Conservation (phyloP, 192 early-diverging fungal genomes). For the Allomyces macrogynus region DNA sequence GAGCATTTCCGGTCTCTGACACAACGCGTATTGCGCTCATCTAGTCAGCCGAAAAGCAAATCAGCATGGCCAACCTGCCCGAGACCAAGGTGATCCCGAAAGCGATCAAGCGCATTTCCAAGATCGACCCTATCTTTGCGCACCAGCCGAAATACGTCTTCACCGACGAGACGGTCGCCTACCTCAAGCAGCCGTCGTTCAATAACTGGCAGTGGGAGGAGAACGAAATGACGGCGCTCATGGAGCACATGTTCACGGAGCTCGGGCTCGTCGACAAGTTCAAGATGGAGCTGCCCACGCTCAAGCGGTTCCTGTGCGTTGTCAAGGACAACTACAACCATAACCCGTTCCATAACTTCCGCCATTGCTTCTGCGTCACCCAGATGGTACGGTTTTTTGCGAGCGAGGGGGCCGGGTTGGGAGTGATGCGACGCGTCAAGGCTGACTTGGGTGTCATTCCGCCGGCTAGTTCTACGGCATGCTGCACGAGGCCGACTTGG, state of each 20-base stretch:
- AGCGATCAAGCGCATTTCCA: neutral
- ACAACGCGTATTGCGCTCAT: no score
- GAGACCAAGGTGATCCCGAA: neutral
- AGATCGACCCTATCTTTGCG: neutral
- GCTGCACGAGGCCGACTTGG: neutral
- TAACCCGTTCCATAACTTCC: neutral
- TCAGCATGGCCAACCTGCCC: neutral
- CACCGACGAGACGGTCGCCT: slow-evolving; percentile 6
- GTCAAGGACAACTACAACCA: neutral
- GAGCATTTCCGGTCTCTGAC: no score
- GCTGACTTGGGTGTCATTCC: neutral
- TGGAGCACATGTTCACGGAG: slow-evolving; percentile 20
- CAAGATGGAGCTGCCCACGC: slow-evolving; percentile 6
- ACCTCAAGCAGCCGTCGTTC: slow-evolving; percentile 18
- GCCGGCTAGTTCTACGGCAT: neutral
- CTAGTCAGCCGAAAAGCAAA: neutral
- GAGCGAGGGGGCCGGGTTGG: neutral
- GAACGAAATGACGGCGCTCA: slow-evolving; percentile 15
- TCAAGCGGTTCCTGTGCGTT: neutral
- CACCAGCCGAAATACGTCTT: slow-evolving; percentile 8
- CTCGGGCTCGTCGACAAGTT: slow-evolving; percentile 14
- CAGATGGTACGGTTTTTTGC: neutral
- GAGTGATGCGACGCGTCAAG: neutral
- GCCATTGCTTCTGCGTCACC: neutral
- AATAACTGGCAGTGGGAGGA: slow-evolving; percentile 25